Evolutionary conservation across 108 stramenopile genomes (phyloP).

Genomic region (Pseudonitzschia multistriata): DNA sequence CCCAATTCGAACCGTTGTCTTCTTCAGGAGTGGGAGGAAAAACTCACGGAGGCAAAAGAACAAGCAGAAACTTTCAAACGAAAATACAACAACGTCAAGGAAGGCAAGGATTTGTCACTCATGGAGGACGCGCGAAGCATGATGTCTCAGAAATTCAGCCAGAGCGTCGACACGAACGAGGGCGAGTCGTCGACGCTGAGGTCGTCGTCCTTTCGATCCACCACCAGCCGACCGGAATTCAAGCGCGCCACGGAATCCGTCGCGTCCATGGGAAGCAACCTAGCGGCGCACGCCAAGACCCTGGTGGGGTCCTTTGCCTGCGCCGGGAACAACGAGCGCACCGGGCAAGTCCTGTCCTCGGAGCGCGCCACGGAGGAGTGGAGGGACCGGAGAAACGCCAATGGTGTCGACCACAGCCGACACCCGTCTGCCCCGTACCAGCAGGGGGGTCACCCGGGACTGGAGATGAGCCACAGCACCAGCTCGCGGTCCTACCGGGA

Average conservation of each 20-base stretch:
- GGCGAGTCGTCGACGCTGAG: neutral
- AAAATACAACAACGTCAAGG: constrained; percentile 41
- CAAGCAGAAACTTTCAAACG: constrained; percentile 40
- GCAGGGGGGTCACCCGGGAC: neutral
- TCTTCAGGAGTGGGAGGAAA: constrained; percentile 70
- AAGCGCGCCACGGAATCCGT: constrained; percentile 39
- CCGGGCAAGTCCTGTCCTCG: constrained; percentile 25
- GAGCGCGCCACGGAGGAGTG: constrained; percentile 28
- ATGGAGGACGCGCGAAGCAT: constrained; percentile 43
- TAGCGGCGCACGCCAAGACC: constrained; percentile 51
- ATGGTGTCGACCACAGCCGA: neutral
- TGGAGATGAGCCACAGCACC: constrained; percentile 10
- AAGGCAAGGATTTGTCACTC: constrained; percentile 21
- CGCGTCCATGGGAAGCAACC: constrained; percentile 46
- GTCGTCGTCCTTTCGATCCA: constrained; percentile 12
- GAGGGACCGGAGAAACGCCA: constrained; percentile 1
- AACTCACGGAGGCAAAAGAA: constrained; percentile 39
- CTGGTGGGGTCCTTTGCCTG: constrained; percentile 47
- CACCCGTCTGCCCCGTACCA: neutral
- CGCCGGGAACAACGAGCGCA: constrained; percentile 31
- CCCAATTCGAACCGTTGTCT: neutral
- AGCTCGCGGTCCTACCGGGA: constrained; percentile 4
- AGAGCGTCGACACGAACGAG: constrained; percentile 1
- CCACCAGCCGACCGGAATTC: constrained; percentile 6
- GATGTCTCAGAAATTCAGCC: constrained; percentile 22